These are phyloP conservation scores for Yamadazyma scolyti DNA, from an alignment of 805 yeast genomes.

Conservation along the genomic window DNA sequence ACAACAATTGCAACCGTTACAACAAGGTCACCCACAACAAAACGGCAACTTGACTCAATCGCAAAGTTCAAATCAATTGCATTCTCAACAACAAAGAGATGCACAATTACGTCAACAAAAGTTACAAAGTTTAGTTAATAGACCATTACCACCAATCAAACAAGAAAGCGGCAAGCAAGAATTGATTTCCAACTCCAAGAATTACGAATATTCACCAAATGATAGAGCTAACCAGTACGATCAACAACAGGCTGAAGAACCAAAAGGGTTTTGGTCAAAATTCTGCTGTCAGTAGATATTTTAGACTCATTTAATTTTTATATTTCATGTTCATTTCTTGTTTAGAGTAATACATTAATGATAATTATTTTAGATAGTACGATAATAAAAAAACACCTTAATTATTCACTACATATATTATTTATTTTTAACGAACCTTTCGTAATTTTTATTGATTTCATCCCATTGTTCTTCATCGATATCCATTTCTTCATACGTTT, in stretches of 20 bases:
- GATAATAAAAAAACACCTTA: slow-evolving; percentile 2
- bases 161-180: slow-evolving; percentile 24
- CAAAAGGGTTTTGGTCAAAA: slow-evolving; percentile 40
- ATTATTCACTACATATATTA: neutral
- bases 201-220: slow-evolving; percentile 18
- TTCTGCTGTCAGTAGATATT: slow-evolving; percentile 35
- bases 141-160: slow-evolving; percentile 46
- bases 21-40: slow-evolving; percentile 6
- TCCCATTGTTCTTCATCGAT: slow-evolving; percentile 11
- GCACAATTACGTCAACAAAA: slow-evolving; percentile 48
- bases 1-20: slow-evolving; percentile 3
- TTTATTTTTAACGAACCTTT: neutral
- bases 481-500: slow-evolving; percentile 26
- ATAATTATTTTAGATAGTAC: slow-evolving; percentile 3
- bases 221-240: slow-evolving; percentile 25
- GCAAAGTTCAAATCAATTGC: slow-evolving; percentile 13
- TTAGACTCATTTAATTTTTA: slow-evolving; percentile 3
- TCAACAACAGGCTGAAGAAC: slow-evolving; percentile 38
- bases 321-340: slow-evolving; percentile 1
- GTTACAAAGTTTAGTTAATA: slow-evolving; percentile 45
- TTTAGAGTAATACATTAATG: neutral
- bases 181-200: slow-evolving; percentile 10
- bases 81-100: slow-evolving; percentile 29
- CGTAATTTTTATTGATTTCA: slow-evolving; percentile 1
- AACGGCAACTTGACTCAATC: slow-evolving; percentile 1